These are phyloP conservation scores for Farysia itapuensis DNA, from an alignment of 1,284 basidiomycete genomes.

Conservation along the genomic window DNA sequence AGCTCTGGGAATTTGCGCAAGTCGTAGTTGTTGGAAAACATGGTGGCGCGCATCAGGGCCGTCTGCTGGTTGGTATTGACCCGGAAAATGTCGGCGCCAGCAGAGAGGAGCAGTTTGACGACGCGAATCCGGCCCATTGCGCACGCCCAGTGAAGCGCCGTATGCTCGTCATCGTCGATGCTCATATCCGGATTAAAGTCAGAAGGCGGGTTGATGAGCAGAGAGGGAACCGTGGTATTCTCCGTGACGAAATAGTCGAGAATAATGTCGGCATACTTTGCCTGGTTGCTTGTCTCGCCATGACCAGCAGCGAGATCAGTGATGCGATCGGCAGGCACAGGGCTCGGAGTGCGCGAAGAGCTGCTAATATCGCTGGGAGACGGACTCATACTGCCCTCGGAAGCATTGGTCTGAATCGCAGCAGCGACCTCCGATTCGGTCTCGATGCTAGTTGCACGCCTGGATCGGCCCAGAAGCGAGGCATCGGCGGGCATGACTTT, in stretches of 20 bases:
- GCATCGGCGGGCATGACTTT: slow-evolving; percentile 47
- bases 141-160: slow-evolving; percentile 96
- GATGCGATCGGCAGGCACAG: slow-evolving; percentile 60
- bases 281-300: slow-evolving; percentile 36
- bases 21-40: slow-evolving; percentile 99
- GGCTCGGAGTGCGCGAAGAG: slow-evolving; percentile 84
- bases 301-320: slow-evolving; percentile 16
- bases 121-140: slow-evolving; percentile 98
- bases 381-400: slow-evolving; percentile 69
- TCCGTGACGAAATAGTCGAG: slow-evolving; percentile 99
- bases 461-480: slow-evolving; percentile 40
- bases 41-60: slow-evolving; percentile 95
- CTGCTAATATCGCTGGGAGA: slow-evolving; percentile 81
- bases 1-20: slow-evolving; percentile 97
- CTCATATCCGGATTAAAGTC: slow-evolving; percentile 95
- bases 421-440: slow-evolving; percentile 47
- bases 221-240: slow-evolving; percentile 83
- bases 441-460: slow-evolving; percentile 55
- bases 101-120: slow-evolving; percentile 88
- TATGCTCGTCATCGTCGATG: slow-evolving; percentile 98
- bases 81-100: slow-evolving; percentile 94
- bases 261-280: slow-evolving; percentile 85
- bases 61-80: slow-evolving; percentile 97
- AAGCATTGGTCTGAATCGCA: slow-evolving; percentile 63
- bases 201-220: slow-evolving; percentile 83